Evolutionary conservation across 495 filamentous ascomycete genomes (phyloP).

Genomic region (Daldinia caldariorum): DNA sequence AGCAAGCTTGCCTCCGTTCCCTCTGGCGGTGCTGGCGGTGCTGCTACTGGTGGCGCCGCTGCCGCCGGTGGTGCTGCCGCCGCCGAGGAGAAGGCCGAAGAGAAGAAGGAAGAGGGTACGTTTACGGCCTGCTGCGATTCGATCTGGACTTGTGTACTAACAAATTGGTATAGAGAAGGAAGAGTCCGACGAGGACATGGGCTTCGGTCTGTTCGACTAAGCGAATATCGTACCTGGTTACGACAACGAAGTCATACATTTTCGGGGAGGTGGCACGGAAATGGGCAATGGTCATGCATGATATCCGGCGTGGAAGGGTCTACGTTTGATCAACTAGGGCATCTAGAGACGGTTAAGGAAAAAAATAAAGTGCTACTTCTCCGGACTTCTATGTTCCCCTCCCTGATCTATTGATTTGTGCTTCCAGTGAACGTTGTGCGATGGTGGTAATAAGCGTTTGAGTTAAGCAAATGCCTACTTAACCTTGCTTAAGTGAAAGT

Average conservation of each 20-base stretch:
- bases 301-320: slow-evolving; percentile 44
- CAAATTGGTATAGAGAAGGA: slow-evolving; percentile 60
- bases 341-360: slow-evolving; percentile 40
- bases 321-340: slow-evolving; percentile 42
- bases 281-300: slow-evolving; percentile 44
- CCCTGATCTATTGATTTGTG: neutral
- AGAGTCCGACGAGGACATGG: slow-evolving; percentile 99
- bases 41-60: slow-evolving; percentile 68
- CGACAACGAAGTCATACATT: slow-evolving; percentile 43
- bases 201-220: slow-evolving; percentile 99
- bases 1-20: slow-evolving; percentile 97
- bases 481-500: too few species aligned
- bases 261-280: slow-evolving; percentile 43
- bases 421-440: neutral
- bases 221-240: slow-evolving; percentile 34
- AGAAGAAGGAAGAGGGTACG: slow-evolving; percentile 79
- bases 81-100: slow-evolving; percentile 74
- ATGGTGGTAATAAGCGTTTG: slow-evolving; percentile 6
- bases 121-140: neutral
- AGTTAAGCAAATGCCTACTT: too few species aligned
- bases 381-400: slow-evolving; percentile 1
- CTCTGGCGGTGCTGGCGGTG: slow-evolving; percentile 83
- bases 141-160: slow-evolving; percentile 46
- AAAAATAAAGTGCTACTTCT: slow-evolving; percentile 49
- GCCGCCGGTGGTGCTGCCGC: slow-evolving; percentile 73